Evolutionary conservation across 352 stramenopile genomes (phyloP), one percentile per base, ranked within the genome.

Genomic region (Phytophthora melonis): DNA sequence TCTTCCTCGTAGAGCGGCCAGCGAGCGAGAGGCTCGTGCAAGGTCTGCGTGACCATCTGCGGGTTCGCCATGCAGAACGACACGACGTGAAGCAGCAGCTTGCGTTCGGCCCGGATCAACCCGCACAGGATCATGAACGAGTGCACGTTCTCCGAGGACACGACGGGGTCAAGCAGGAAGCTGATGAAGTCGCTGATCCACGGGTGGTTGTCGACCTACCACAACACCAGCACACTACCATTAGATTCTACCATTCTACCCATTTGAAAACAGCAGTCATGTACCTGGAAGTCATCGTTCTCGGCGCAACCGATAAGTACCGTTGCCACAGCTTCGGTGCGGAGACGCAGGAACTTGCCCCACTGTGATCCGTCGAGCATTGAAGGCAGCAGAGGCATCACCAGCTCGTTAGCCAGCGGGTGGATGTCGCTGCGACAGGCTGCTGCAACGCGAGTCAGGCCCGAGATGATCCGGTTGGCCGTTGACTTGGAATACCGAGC

Each of bases 401-500:
- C 80, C 1, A 91, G 62, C 11, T 88, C 82, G 63, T 89, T 82
- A 14, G 84, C 82, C 13, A 82, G 63, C 8, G 75, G 73, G 4
- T 78, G 66, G 41, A 91, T 75, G 16, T 81, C 78, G 23, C 71
- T 30, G 3, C 70, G 68, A 68, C 82, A 88, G 1, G 80, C 80
- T 30, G 71, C 75, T 50, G 82, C 82, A 36, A 89, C 61, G 30
- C 84, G 80, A 39, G 79, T 88, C 39, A 91, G 80, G 19, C 81
- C 83, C 6, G 74, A 77, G 3, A 93, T 68, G 32, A 94, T 90
- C 11, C 83, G 76, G 21, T 80, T 88, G 3, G 78, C 74, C 19
- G 86, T 78, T 3, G 91, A 87, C 79, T 95, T 93, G 49, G 88
- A 89, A 77, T 95, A 95, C 16, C 86, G 81, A 54, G 88, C 77